Conservation (phyloP, 2,329 filamentous ascomycete species). For the Chaetomium sp. region DNA sequence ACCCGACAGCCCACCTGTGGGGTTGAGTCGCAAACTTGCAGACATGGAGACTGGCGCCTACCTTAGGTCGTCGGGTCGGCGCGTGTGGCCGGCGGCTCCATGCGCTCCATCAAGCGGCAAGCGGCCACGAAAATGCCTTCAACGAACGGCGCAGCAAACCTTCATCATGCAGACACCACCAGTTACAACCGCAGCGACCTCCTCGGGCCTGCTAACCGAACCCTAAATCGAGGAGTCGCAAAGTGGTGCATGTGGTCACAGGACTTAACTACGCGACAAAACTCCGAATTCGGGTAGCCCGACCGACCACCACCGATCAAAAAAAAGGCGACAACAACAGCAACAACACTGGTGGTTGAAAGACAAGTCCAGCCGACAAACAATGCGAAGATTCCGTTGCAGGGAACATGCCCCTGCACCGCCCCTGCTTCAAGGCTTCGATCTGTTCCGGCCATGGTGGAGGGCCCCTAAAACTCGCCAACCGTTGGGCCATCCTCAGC, state of each 20-base stretch:
- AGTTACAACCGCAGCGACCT: neutral
- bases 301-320: conserved; percentile 1
- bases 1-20: neutral
- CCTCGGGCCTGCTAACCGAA: neutral
- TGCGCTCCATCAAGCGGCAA: neutral
- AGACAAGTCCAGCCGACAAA: conserved; percentile 20
- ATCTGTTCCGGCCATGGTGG: conserved; percentile 38
- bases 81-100: conserved; percentile 28
- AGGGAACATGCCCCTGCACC: conserved; percentile 26
- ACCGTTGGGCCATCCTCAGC: conserved; percentile 52
- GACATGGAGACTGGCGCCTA: neutral
- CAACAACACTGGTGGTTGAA: neutral
- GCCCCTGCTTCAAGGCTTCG: conserved; percentile 37
- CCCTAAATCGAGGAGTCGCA: neutral
- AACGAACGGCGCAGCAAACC: conserved; percentile 9
- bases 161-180: conserved; percentile 7
- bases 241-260: neutral
- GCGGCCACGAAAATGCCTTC: neutral
- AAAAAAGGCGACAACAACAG: too few relatives aligned
- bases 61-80: conserved; percentile 20
- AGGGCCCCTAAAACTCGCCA: conserved; percentile 58
- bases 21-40: neutral
- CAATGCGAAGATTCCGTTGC: conserved; percentile 27
- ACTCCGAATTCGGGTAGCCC: neutral
- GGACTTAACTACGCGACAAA: neutral